Percentiles rank a stretch among this genome's conserved stretches.
Conservation (phyloP, 202 grass and related monocot species). For the Panicum hallii region DNA sequence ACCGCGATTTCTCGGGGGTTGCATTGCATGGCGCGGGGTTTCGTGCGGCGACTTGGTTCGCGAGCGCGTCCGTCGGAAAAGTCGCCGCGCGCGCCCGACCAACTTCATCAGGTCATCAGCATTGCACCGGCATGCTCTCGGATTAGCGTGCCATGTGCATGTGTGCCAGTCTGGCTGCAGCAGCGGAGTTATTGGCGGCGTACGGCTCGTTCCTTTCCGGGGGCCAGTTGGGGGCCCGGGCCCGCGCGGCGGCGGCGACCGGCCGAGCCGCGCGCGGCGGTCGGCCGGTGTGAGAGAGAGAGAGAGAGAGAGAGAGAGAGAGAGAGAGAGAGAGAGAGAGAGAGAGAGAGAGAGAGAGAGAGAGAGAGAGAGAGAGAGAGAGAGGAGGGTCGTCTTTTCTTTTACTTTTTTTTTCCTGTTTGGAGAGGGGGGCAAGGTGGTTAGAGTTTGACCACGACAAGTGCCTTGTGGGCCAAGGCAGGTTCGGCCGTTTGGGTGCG, state of each 20-base stretch:
- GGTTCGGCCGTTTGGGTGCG: not conserved
- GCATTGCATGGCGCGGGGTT: conserved; percentile 3
- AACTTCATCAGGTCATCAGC: no score
- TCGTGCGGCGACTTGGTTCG: conserved; percentile 47
- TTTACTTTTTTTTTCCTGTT: not conserved
- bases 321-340: no score
- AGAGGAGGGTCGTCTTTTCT: not conserved
- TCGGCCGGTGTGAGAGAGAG: no score
- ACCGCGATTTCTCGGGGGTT: not conserved
- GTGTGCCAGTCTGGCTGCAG: not conserved
- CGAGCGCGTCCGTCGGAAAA: conserved; percentile 40
- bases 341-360: no score
- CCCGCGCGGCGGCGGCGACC: no score
- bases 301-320: no score
- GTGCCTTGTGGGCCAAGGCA: not conserved
- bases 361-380: not conserved
- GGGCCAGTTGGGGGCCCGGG: no score
- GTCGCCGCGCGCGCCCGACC: not conserved
- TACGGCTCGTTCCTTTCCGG: not conserved
- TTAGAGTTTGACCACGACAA: conserved; percentile 29
- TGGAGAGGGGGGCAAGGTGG: not conserved
- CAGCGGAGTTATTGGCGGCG: not conserved
- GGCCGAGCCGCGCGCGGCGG: not conserved
- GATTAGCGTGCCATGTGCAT: not conserved
- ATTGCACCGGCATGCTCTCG: not conserved